These are phyloP conservation scores for Aspergillus heteromorphus DNA, from an alignment of 495 filamentous ascomycete species.

Conservation along the genomic window DNA sequence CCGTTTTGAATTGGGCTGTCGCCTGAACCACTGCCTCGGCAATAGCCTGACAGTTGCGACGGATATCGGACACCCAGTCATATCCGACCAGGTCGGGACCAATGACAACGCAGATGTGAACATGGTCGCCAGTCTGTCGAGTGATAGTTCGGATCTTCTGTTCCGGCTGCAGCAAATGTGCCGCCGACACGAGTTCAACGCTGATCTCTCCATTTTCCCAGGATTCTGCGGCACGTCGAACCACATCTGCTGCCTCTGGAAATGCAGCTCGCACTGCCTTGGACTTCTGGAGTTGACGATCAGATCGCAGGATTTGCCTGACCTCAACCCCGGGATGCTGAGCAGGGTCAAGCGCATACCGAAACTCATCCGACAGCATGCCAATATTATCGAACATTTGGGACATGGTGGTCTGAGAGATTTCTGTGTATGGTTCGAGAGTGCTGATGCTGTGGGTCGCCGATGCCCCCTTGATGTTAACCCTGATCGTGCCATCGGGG, in stretches of 20 bases:
- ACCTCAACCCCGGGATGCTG: constrained; percentile 44
- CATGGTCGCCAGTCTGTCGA: constrained; percentile 9
- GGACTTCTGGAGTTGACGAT: constrained; percentile 19
- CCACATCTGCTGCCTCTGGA: constrained; percentile 31
- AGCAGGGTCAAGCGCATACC: constrained; percentile 4
- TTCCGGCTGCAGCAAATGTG: constrained; percentile 9
- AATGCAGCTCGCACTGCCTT: constrained; percentile 24
- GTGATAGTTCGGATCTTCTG: constrained; percentile 10
- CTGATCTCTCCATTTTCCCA: constrained; percentile 8
- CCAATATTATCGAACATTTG: constrained; percentile 14
- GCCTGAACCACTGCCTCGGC: constrained; percentile 50
- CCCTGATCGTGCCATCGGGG: not conserved
- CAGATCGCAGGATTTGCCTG: constrained; percentile 32
- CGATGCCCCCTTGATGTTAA: not conserved
- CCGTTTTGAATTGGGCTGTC: constrained; percentile 39
- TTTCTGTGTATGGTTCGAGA: constrained; percentile 9
- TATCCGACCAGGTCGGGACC: constrained; percentile 25
- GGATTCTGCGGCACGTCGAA: constrained; percentile 18
- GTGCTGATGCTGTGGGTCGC: constrained; percentile 4
- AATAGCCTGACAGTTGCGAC: constrained; percentile 40
- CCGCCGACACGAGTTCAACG: constrained; percentile 13
- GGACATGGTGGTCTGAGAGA: constrained; percentile 9
- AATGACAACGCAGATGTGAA: constrained; percentile 37
- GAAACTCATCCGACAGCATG: constrained; percentile 2
- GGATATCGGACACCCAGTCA: constrained; percentile 30